Evolutionary conservation across 257 asterid species (phyloP).

Genomic region (Henckelia pumila): DNA sequence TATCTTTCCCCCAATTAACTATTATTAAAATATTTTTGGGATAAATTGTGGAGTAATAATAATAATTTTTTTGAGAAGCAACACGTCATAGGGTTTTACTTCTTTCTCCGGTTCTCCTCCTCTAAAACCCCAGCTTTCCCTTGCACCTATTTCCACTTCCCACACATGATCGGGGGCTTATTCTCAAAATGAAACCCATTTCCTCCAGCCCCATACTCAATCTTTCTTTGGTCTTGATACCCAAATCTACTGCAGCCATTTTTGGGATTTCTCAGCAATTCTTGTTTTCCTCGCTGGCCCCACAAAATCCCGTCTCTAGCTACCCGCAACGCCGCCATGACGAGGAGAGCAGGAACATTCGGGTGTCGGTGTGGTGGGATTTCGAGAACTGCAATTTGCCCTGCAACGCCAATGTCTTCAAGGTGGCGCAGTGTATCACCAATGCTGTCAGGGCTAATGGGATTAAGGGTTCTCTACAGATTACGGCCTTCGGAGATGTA

Average conservation of each 20-base stretch:
- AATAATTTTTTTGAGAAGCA: too few relatives aligned
- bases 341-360: slow-evolving; percentile 70
- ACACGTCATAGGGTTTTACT: too few relatives aligned
- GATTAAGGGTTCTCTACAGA: slow-evolving; percentile 78
- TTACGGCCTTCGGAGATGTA: slow-evolving; percentile 92
- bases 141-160: too few relatives aligned
- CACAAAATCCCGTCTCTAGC: slow-evolving; percentile 23
- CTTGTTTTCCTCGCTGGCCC: slow-evolving; percentile 27
- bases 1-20: too few relatives aligned
- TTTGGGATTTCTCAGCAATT: slow-evolving; percentile 28
- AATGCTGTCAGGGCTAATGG: slow-evolving; percentile 79
- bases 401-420: slow-evolving; percentile 46
- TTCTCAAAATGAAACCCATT: slow-evolving; percentile 37
- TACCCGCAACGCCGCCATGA: slow-evolving; percentile 54
- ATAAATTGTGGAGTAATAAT: too few relatives aligned
- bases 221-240: slow-evolving; percentile 27
- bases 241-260: slow-evolving; percentile 7
- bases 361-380: slow-evolving; percentile 99
- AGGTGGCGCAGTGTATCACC: slow-evolving; percentile 61
- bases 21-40: too few relatives aligned
- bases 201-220: slow-evolving; percentile 35
- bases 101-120: too few relatives aligned
- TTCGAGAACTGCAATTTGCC: slow-evolving; percentile 82
- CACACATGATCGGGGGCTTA: background rate
- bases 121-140: too few relatives aligned